Evolutionary conservation across 1,284 basidiomycete species (phyloP), one percentile per base, ranked within the genome.

Genomic region (Fomitiporia mediterranea): DNA sequence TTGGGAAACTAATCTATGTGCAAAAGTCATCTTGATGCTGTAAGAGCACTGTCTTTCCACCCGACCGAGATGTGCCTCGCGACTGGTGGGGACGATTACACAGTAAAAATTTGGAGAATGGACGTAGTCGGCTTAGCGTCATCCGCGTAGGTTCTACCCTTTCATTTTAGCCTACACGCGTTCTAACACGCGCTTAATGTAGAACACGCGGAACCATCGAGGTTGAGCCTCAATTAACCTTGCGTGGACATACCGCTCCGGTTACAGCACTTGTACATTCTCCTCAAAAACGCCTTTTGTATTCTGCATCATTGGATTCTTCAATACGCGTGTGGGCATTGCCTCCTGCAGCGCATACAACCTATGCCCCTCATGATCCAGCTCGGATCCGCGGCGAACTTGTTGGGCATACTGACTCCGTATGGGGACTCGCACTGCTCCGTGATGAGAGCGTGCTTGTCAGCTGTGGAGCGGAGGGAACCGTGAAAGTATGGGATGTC

Each of bases 101-200:
- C 94, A 11, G 87, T 99, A 63, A 99, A 98, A 72, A 84, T 98
- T 60, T 99, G 96, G 96, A 80, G 89, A 60, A 81, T 94, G 74
- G 89, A 92, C 63, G 80, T 86, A 23, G 72, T 80, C 34, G 77
- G 80, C 63, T 73, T 92, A 56, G 80, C 86, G 17, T 86, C 88
- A 43, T 82, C 85, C 59, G 76, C 75, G 87, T 90, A 73, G 66
- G 85, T 81, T 37, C 56, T 54, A 35, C 57, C 57, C 62, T 42
- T 53, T 28, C 53, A 27, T 23, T 17, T 49, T 54, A 58, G 39
- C 53, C 30, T 47, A 55, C 56, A 60, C 49, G 35, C 57, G 60
- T 42, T 43, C 59, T 64, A 53, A 63, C 56, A 56, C 57, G 62
- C 62, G 52, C 47, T 56, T 39, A 58, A 54, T 56, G 61, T 65